A percentile compares a stretch with the other conserved stretches of the same genome.
Evolutionary conservation across 768 basidiomycete species (phyloP).

Genomic region (Terana coerulea): DNA sequence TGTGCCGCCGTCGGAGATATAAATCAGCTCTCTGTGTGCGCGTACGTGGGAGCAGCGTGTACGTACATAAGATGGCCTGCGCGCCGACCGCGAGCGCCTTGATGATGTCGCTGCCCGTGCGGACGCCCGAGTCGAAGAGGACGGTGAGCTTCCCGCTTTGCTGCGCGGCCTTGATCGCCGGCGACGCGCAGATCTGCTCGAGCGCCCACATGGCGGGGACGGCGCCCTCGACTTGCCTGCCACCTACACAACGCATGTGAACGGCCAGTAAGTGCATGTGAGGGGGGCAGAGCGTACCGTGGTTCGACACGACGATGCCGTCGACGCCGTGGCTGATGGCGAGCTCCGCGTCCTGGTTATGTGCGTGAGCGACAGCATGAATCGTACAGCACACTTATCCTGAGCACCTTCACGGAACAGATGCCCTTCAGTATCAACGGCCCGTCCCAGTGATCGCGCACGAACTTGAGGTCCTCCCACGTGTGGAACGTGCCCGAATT

Average conservation of each 20-base stretch:
- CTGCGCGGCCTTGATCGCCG: constrained; percentile 55
- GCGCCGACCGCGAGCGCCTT: constrained; percentile 87
- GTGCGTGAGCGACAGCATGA: neutral
- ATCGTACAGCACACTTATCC: neutral
- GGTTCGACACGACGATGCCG: constrained; percentile 82
- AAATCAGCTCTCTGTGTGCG: neutral
- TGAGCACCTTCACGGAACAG: constrained; percentile 49
- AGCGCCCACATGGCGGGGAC: constrained; percentile 75
- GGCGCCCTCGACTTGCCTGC: constrained; percentile 75
- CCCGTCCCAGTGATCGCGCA: constrained; percentile 74
- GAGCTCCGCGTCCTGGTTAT: constrained; percentile 64
- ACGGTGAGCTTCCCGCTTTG: constrained; percentile 58
- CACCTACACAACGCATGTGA: constrained; percentile 51
- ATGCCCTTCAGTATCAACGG: constrained; percentile 78
- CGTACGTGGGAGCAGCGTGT: neutral
- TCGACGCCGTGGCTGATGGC: constrained; percentile 64
- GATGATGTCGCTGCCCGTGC: constrained; percentile 79
- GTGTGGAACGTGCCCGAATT: constrained; percentile 59
- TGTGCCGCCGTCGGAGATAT: constrained; percentile 29
- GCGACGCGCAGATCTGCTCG: constrained; percentile 60
- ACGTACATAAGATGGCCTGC: constrained; percentile 71
- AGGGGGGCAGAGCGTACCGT: constrained; percentile 55
- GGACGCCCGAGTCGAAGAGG: constrained; percentile 78
- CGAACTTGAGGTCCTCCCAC: constrained; percentile 70
- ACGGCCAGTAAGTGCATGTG: neutral